Percentiles rank a stretch among this genome's conserved stretches.
Evolutionary conservation across 257 asterid species (phyloP).

Genomic region (Nicotiana undulata): DNA sequence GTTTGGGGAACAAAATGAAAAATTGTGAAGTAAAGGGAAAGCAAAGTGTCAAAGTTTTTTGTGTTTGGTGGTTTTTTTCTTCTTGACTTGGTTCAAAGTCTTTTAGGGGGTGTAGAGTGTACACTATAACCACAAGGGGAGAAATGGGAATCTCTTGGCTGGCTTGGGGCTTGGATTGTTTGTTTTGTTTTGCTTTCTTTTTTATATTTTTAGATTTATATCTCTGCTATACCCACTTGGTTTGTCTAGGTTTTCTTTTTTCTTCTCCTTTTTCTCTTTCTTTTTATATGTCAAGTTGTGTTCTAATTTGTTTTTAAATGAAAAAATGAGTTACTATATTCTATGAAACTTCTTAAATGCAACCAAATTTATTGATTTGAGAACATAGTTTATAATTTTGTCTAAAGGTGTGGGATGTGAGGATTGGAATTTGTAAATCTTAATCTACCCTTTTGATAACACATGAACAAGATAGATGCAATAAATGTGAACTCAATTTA

Average conservation of each 20-base stretch:
- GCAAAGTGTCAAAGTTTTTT: neutral
- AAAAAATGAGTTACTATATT: neutral
- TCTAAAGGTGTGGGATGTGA: neutral
- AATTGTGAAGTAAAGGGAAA: constrained; percentile 15
- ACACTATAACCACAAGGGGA: neutral
- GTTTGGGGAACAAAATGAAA: neutral
- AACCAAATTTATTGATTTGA: neutral
- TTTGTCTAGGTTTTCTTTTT: neutral
- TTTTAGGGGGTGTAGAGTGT: too few relatives aligned
- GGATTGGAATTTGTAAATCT: neutral
- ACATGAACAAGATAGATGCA: neutral
- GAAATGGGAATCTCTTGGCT: constrained; percentile 11
- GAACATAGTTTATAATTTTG: neutral
- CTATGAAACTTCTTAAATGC: neutral
- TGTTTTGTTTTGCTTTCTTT: neutral
- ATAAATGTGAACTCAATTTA: neutral
- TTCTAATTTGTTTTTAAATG: neutral
- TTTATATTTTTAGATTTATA: neutral
- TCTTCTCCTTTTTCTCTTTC: neutral
- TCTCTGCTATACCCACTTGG: neutral
- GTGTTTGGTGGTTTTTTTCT: neutral
- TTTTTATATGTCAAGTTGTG: neutral
- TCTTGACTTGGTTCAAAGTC: neutral
- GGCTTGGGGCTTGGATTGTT: neutral
- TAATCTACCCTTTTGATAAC: neutral